Conservation (phyloP, 176 grass and related monocot species). For the Rhipidocladum racemiflorum region DNA sequence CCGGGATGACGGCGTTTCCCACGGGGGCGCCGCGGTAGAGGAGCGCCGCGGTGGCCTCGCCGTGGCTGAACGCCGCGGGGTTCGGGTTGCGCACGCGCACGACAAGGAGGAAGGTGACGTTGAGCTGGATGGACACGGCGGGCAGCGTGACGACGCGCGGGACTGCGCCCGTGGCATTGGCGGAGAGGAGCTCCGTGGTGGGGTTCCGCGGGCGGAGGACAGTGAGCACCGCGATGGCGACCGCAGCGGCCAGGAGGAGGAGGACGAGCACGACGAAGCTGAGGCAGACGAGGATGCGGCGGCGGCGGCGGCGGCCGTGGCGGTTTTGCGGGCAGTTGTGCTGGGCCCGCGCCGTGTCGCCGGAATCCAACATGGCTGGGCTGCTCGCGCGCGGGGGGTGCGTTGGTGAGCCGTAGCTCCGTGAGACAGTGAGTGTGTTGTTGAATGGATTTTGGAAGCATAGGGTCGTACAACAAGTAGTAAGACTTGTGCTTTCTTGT, state of each 20-base stretch:
- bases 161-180: slow-evolving; percentile 32
- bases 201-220: slow-evolving; percentile 57
- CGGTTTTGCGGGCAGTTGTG: neutral
- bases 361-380: slow-evolving; percentile 33
- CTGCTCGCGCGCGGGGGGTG: neutral
- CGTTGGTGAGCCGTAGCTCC: neutral
- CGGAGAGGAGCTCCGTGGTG: slow-evolving; percentile 48
- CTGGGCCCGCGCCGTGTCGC: neutral
- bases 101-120: slow-evolving; percentile 59
- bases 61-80: slow-evolving; percentile 54
- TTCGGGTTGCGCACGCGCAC: slow-evolving; percentile 78
- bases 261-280: slow-evolving; percentile 37
- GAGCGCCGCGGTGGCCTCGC: slow-evolving; percentile 30
- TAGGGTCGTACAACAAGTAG: neutral
- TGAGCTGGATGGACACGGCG: slow-evolving; percentile 36
- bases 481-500: neutral
- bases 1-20: slow-evolving; percentile 41
- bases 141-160: slow-evolving; percentile 41
- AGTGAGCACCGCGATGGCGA: slow-evolving; percentile 44
- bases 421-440: neutral
- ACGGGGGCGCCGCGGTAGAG: slow-evolving; percentile 58
- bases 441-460: neutral
- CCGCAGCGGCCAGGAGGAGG: slow-evolving; percentile 41
- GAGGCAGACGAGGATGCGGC: slow-evolving; percentile 29
- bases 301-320: neutral